phyloP scores from a whole-genome alignment of 345 rosid species.

The Murraya koenigii region DNA sequence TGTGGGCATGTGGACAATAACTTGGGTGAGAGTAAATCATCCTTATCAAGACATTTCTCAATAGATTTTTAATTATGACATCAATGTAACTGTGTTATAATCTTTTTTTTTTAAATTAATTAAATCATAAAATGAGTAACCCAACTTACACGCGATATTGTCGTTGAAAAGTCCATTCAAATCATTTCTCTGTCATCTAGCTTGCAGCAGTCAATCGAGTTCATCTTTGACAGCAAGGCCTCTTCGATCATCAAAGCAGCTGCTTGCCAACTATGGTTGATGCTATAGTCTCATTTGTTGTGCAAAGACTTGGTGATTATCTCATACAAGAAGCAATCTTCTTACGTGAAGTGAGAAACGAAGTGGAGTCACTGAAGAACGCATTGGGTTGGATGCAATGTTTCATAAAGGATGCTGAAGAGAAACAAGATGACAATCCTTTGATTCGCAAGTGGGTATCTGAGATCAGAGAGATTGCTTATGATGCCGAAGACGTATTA shows the following conservation, averaged over 20 bases:
- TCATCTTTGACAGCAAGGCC: too few relatives aligned
- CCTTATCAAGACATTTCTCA: too few relatives aligned
- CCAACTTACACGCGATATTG: too few relatives aligned
- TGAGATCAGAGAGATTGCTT: slow-evolving; percentile 2
- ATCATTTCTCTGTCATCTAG: too few relatives aligned
- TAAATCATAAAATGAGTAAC: too few relatives aligned
- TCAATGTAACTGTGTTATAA: too few relatives aligned
- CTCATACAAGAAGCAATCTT: slow-evolving; percentile 6
- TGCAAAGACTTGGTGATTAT: background rate
- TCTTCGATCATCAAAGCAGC: too few relatives aligned
- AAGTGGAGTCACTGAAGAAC: background rate
- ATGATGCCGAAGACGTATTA: background rate
- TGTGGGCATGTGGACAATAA: too few relatives aligned
- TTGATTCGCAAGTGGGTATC: background rate
- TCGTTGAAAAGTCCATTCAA: too few relatives aligned
- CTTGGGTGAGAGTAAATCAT: too few relatives aligned
- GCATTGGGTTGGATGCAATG: background rate
- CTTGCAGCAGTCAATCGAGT: too few relatives aligned
- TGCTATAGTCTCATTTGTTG: background rate
- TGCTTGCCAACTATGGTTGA: background rate
- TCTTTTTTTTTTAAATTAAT: background rate
- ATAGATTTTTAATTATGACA: too few relatives aligned
- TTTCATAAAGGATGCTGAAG: background rate
- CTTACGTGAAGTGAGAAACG: background rate
- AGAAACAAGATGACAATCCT: background rate